Base-by-base conservation (phyloP, 2,329 filamentous ascomycete genomes). In the Beauveria varroae region DNA sequence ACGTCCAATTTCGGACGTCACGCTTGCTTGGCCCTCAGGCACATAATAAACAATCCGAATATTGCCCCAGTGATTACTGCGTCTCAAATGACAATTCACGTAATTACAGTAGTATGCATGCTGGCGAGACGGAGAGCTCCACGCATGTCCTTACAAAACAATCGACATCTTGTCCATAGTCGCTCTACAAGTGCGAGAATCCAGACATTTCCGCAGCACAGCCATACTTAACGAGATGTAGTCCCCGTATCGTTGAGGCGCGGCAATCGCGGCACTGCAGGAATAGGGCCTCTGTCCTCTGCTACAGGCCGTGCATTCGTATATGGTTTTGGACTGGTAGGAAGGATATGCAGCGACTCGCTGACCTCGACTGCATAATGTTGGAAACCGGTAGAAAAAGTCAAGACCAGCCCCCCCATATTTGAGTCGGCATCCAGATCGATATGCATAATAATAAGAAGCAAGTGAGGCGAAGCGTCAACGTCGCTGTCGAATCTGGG, bases 131-230 rank as follows among this genome's bases (percentile, higher is more conserved):
- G 28, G 16, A 24, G 7, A 37, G 16, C 28, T 18, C 41, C n/a
- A 53, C 4, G 26, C 51, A 47, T 49, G 43, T 37, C 52, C 61
- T 22, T 60, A 51, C 6, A 62, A 34, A 16, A 22, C 18, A 28
- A 62, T 62, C 7, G 46, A 43, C 7, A 37, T 44, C 34, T 55
- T 49, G 3, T 37, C 20, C n/a, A 56, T 34, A 7, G 55, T 16
- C 7, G 55, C 56, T 14, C 51, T 44, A 16, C 24, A 26, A 62
- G 37, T 5, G 28, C 24, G 14, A 30, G 51, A 10, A 10, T 55
- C 50, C 56, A 62, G 10, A 62, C 34, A 24, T 57, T 51, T n/a
- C 60, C 61, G n/a, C 51, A 51, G 16, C 56, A 50, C 16, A 51
- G 61, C 56, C 30, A 56, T 1, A 8, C 24, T 14, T 28, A 28